Conservation (phyloP, 2,329 filamentous ascomycete species). For the Lecanosticta acicola region DNA sequence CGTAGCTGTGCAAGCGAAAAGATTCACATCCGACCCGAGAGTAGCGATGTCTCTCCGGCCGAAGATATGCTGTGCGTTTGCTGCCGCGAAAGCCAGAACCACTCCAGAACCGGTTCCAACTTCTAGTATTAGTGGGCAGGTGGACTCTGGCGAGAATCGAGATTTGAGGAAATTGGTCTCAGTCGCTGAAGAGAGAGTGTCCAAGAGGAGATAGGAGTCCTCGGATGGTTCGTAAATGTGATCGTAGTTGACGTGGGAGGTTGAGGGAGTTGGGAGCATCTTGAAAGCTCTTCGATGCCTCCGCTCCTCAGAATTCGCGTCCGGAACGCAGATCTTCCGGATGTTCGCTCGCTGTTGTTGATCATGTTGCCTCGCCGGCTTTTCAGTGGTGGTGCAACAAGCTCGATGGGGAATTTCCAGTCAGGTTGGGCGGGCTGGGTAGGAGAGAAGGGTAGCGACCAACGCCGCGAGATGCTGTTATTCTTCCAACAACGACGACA, state of each 20-base stretch:
- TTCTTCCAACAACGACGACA: no score
- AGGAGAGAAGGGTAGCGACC: no score
- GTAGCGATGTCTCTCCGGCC: slow-evolving; percentile 65
- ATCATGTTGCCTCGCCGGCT: no score
- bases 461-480: no score
- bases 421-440: no score
- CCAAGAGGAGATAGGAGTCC: slow-evolving; percentile 89
- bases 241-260: slow-evolving; percentile 82
- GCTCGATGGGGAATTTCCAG: no score
- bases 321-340: no score
- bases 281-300: no score
- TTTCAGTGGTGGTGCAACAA: no score
- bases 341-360: no score
- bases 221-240: slow-evolving; percentile 92
- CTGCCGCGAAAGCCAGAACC: slow-evolving; percentile 80
- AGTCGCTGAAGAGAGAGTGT: slow-evolving; percentile 70
- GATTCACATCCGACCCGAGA: slow-evolving; percentile 77
- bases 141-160: slow-evolving; percentile 47
- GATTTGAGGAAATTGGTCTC: slow-evolving; percentile 64
- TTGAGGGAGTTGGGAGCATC: slow-evolving; percentile 93
- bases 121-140: slow-evolving; percentile 63
- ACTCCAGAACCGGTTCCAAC: slow-evolving; percentile 89
- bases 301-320: no score
- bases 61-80: slow-evolving; percentile 67
- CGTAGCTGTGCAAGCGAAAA: slow-evolving; percentile 74